These are phyloP conservation scores for Austropuccinia psidii DNA, from an alignment of 1,284 basidiomycete genomes.

Conservation along the genomic window DNA sequence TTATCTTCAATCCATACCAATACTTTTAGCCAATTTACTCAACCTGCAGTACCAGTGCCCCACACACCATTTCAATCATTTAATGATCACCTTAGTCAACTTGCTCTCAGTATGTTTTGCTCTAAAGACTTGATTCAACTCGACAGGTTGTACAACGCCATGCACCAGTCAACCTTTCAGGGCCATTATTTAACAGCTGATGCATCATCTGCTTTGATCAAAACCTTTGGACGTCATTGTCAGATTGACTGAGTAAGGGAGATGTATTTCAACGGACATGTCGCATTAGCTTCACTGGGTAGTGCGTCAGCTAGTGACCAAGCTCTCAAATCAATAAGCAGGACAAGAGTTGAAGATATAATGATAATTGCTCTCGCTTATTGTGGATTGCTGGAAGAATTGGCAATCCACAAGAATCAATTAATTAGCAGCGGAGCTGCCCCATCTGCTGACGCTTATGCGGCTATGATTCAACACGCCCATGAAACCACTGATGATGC, in stretches of 20 bases:
- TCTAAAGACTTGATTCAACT: slow-evolving; percentile 18
- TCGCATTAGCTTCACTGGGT: slow-evolving; percentile 17
- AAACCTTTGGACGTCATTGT: slow-evolving; percentile 20
- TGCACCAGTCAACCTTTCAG: slow-evolving; percentile 11
- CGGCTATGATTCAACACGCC: slow-evolving; percentile 73
- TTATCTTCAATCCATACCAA: no score
- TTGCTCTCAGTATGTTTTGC: slow-evolving; percentile 30
- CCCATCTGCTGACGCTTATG: slow-evolving; percentile 81
- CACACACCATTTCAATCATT: slow-evolving; percentile 26
- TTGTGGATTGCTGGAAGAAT: slow-evolving; percentile 66
- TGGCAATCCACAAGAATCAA: slow-evolving; percentile 69
- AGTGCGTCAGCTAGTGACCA: not conserved
- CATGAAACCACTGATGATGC: slow-evolving; percentile 92
- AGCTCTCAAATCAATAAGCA: slow-evolving; percentile 46
- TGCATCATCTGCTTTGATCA: slow-evolving; percentile 27
- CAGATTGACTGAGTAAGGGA: slow-evolving; percentile 29
- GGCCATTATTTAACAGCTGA: slow-evolving; percentile 32
- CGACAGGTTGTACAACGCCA: not conserved
- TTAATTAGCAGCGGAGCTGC: slow-evolving; percentile 68
- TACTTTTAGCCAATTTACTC: not conserved
- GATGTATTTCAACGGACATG: slow-evolving; percentile 34
- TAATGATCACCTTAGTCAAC: slow-evolving; percentile 34
- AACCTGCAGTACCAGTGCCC: not conserved
- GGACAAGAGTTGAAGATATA: slow-evolving; percentile 72
- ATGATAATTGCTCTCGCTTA: slow-evolving; percentile 81